A percentile compares a stretch with the other conserved stretches of the same genome.
Evolutionary conservation across 2,329 filamentous ascomycete genomes (phyloP).

Genomic region (Emergomyces pasteurianus): DNA sequence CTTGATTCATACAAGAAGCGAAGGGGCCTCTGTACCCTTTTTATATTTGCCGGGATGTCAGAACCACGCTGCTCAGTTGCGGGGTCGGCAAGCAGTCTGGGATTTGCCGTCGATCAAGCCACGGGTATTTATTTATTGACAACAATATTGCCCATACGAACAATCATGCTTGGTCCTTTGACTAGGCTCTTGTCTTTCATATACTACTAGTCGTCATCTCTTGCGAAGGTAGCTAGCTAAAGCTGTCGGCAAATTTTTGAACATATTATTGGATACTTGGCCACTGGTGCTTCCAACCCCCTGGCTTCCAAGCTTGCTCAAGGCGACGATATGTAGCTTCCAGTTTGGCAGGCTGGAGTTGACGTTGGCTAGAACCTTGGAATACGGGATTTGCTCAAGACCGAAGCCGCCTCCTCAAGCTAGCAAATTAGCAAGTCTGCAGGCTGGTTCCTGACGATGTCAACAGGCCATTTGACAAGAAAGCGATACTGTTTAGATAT

Average conservation of each 20-base stretch:
- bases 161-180: neutral
- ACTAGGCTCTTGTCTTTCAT: neutral
- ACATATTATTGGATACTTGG: neutral
- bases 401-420: neutral
- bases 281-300: neutral
- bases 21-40: neutral
- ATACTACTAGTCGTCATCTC: neutral
- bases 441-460: neutral
- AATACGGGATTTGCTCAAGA: neutral
- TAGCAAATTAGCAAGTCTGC: neutral
- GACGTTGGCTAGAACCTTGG: neutral
- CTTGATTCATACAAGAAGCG: neutral
- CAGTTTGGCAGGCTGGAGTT: neutral
- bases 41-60: neutral
- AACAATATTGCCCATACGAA: neutral
- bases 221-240: neutral
- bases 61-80: neutral
- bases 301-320: neutral
- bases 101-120: neutral
- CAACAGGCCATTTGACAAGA: no score
- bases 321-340: neutral
- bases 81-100: neutral
- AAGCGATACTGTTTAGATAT: no score
- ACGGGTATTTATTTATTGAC: neutral
- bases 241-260: neutral